Base-by-base conservation (phyloP, 768 basidiomycete species). In the Lactarius psammicola region DNA sequence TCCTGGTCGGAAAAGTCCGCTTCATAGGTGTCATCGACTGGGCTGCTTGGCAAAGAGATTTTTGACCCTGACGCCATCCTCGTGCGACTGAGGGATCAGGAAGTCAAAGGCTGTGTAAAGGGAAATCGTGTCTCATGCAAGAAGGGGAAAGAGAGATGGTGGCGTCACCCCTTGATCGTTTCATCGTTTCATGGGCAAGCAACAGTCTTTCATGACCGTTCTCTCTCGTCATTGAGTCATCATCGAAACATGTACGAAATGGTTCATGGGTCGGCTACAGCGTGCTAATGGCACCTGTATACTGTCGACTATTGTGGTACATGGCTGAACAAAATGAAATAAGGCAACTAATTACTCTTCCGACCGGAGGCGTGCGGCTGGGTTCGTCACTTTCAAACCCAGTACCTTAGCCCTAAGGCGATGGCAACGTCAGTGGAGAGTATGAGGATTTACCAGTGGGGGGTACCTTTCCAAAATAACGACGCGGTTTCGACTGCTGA, bases 401-500 rank as follows among this genome's bases (percentile, higher is more conserved):
- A 95, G 80, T 49, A 80, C 89, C 79, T 90, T 93, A 65, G 92
- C 91, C 75, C 92, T 94, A 71, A 68, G 51, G 63, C 49, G 18
- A 33, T 7, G 60, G 65, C 10, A 4, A 40, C 10, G 49, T 66
- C 68, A 46, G 57, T 10, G 7, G 9, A 53, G 55, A 56, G 20
- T 9, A 23, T 56, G 42, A 6, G 30, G 26, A 36, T 9, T 18
- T 4, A 26, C 15, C 17, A 56, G 13, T 33, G 13, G 20, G 11
- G 77, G 80, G 51, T 68, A 92, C 89, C 95, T 85, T 79, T 95
- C 94, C 59, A 98, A 80, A 72, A 99, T 95, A 64, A 84, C 80
- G 62, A 88, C 87, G 72, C 97, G 92, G 85, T 98, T 98, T 77
- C 93, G 89, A 83, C 91, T 92, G 81, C 89, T 92, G 70, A 99